Percentiles rank a stretch among this genome's conserved stretches.
phyloP scores from a whole-genome alignment of 306 rosid genomes.

The Corylus avellana region DNA sequence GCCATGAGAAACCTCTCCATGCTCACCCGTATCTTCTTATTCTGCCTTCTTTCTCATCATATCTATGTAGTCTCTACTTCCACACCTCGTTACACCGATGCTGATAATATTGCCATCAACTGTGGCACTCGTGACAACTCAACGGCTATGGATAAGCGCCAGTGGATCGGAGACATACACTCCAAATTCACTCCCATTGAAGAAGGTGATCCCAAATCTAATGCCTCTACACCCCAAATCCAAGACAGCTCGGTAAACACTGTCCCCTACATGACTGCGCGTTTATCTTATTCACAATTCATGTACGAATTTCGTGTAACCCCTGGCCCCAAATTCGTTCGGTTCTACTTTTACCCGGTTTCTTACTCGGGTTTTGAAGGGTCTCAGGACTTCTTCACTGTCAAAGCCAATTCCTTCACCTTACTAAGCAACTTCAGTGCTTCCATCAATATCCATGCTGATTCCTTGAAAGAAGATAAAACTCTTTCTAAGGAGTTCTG shows the following conservation, averaged over 20 bases:
- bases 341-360: background rate
- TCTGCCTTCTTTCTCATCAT: background rate
- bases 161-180: slow-evolving; percentile 8
- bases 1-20: background rate
- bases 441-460: background rate
- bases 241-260: no score
- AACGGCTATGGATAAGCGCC: background rate
- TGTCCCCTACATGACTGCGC: slow-evolving; percentile 40
- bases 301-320: slow-evolving; percentile 38
- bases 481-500: background rate
- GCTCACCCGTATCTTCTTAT: background rate
- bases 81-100: background rate
- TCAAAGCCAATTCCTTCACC: background rate
- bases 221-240: slow-evolving; percentile 17
- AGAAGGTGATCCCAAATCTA: background rate
- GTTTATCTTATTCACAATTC: slow-evolving; percentile 38
- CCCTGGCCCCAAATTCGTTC: slow-evolving; percentile 24
- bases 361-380: background rate
- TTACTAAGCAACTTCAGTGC: background rate
- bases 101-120: slow-evolving; percentile 1
- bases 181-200: slow-evolving; percentile 13
- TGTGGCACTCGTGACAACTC: background rate
- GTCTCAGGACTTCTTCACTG: background rate
- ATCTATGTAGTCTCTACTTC: background rate
- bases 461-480: background rate